Conservation (phyloP, 139 green algal species). For the Limnomonas spitsbergensis region DNA sequence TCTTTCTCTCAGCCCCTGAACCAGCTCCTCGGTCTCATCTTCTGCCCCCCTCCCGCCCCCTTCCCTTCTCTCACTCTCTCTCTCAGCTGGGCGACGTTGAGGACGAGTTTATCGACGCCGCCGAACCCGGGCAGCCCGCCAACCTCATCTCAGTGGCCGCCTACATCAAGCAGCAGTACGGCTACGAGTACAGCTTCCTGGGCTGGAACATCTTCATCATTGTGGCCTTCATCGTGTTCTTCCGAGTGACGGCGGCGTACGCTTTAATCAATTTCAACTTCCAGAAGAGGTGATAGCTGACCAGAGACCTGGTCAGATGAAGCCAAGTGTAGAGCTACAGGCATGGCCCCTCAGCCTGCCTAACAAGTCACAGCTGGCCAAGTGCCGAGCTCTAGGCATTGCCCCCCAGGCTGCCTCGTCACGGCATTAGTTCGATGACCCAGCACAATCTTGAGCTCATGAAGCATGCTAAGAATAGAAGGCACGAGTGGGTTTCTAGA, state of each 20-base stretch:
- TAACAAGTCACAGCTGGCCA: no score
- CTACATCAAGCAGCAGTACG: conserved; percentile 18
- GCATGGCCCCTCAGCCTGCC: no score
- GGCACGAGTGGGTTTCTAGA: no score
- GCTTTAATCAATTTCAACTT: conserved; percentile 21
- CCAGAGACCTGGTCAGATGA: no score
- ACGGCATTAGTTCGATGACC: no score
- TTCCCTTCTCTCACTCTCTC: conserved; percentile 16
- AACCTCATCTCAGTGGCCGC: neutral
- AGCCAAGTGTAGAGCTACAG: no score
- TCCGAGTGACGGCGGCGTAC: conserved; percentile 1
- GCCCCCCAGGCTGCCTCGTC: no score
- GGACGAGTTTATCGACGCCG: neutral
- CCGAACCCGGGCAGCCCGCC: neutral
- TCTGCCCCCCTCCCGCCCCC: conserved; percentile 13
- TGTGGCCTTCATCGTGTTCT: conserved; percentile 26
- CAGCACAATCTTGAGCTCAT: no score
- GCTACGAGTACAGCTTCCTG: conserved; percentile 27
- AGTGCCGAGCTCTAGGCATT: no score
- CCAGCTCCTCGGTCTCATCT: neutral
- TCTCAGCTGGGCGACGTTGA: conserved; percentile 26
- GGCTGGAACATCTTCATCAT: conserved; percentile 4
- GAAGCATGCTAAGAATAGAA: no score
- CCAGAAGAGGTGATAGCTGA: conserved; percentile 21
- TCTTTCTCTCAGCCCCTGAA: neutral